A percentile compares a stretch with the other conserved stretches of the same genome.
These are phyloP conservation scores for Corylus avellana DNA, from an alignment of 306 rosid genomes.

Conservation along the genomic window DNA sequence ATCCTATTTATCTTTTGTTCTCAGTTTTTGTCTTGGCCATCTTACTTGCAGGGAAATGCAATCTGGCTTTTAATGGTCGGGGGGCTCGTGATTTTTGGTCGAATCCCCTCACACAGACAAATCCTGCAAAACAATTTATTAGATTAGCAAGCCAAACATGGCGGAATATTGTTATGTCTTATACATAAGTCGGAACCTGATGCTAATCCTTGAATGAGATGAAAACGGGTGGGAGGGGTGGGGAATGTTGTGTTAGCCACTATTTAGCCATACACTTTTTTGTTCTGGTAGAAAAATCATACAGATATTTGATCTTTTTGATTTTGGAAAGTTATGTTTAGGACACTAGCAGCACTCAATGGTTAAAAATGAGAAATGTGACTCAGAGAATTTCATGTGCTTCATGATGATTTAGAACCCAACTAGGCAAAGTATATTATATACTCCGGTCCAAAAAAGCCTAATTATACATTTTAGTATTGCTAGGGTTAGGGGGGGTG, in stretches of 20 bases:
- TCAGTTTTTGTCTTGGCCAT: slow-evolving; percentile 39
- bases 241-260: neutral
- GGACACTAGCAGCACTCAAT: neutral
- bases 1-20: slow-evolving; percentile 21
- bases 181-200: slow-evolving; percentile 16
- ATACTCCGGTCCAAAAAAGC: neutral
- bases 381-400: neutral
- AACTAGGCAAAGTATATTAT: neutral
- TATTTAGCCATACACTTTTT: neutral
- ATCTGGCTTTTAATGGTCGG: slow-evolving; percentile 65
- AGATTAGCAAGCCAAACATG: slow-evolving; percentile 20
- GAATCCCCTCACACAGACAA: slow-evolving; percentile 91
- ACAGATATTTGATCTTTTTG: neutral
- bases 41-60: slow-evolving; percentile 73
- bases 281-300: neutral
- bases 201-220: slow-evolving; percentile 1
- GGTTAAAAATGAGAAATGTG: neutral
- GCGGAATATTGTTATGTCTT: slow-evolving; percentile 2
- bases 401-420: neutral
- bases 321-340: neutral
- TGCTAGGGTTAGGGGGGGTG: neutral
- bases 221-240: neutral
- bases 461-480: neutral
- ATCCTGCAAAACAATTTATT: slow-evolving; percentile 59
- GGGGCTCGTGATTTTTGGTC: slow-evolving; percentile 65